Percentiles rank a stretch among this genome's conserved stretches.
phyloP scores from a whole-genome alignment of 331 rosid species.

The Rhamnella rubrinervis region DNA sequence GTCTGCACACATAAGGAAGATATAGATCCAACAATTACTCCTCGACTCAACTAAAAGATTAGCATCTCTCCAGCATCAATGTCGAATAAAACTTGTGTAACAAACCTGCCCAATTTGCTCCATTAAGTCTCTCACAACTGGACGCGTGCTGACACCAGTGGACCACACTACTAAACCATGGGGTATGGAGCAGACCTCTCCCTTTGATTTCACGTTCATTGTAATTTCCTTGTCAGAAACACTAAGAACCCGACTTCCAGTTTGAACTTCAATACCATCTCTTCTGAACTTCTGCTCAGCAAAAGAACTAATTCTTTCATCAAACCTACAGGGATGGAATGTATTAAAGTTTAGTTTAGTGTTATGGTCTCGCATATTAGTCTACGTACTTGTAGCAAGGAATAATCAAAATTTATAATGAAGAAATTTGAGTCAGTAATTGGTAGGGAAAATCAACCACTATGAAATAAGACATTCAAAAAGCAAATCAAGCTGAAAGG shows the following conservation, averaged over 20 bases:
- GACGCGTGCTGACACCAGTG: conserved; percentile 86
- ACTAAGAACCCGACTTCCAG: conserved; percentile 78
- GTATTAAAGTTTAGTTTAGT: conserved; percentile 14
- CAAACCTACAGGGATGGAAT: conserved; percentile 58
- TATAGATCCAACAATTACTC: not conserved
- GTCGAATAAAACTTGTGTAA: conserved; percentile 10
- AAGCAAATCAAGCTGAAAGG: too few species aligned
- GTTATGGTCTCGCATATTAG: not conserved
- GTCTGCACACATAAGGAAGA: too few species aligned
- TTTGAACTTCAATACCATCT: conserved; percentile 88
- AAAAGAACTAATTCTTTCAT: conserved; percentile 85
- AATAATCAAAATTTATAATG: conserved; percentile 10
- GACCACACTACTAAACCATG: conserved; percentile 95
- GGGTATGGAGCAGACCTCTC: conserved; percentile 65
- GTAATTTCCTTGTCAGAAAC: conserved; percentile 77
- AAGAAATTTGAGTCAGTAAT: not conserved
- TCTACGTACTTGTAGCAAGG: not conserved
- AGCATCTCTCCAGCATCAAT: not conserved
- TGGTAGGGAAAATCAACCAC: too few species aligned
- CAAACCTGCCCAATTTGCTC: conserved; percentile 91
- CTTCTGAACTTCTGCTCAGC: conserved; percentile 82
- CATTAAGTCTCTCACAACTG: conserved; percentile 85
- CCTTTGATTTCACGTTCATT: conserved; percentile 68
- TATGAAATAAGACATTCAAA: too few species aligned
- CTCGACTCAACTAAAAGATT: not conserved